Evolutionary conservation across 306 rosid genomes (phyloP).

Genomic region (Crataegus laevigata): DNA sequence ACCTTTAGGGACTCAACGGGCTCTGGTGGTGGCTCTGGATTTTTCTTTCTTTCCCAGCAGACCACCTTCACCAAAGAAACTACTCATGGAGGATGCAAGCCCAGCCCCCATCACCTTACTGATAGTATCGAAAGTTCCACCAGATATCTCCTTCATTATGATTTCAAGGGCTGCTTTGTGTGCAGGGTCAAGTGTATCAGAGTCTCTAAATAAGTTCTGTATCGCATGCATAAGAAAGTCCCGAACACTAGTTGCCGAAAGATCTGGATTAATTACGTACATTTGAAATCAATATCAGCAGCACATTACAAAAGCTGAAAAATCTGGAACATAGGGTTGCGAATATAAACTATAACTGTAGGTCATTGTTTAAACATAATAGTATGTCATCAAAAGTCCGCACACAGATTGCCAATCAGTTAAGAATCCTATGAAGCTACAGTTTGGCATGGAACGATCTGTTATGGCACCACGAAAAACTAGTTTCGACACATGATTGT

Average conservation of each 20-base stretch:
- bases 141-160: conserved; percentile 86
- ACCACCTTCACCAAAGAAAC: conserved; percentile 85
- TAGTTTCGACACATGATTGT: neutral
- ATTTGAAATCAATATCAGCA: conserved; percentile 6
- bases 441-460: neutral
- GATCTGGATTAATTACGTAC: conserved; percentile 38
- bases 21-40: conserved; percentile 31
- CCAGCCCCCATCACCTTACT: conserved; percentile 97
- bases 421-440: neutral
- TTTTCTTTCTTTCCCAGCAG: conserved; percentile 72
- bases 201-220: conserved; percentile 73
- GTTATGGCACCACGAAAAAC: neutral
- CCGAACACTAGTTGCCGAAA: conserved; percentile 60
- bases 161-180: conserved; percentile 99
- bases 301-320: conserved; percentile 5
- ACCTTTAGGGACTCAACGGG: conserved; percentile 42
- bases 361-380: neutral
- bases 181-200: conserved; percentile 85
- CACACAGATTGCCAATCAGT: neutral
- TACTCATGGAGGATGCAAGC: conserved; percentile 70
- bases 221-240: conserved; percentile 74
- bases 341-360: neutral
- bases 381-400: neutral
- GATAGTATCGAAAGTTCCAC: conserved; percentile 81
- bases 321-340: neutral